Evolutionary conservation across 225 moss, liverwort and hornwort genomes (phyloP).

Genomic region (Neckera pumila): DNA sequence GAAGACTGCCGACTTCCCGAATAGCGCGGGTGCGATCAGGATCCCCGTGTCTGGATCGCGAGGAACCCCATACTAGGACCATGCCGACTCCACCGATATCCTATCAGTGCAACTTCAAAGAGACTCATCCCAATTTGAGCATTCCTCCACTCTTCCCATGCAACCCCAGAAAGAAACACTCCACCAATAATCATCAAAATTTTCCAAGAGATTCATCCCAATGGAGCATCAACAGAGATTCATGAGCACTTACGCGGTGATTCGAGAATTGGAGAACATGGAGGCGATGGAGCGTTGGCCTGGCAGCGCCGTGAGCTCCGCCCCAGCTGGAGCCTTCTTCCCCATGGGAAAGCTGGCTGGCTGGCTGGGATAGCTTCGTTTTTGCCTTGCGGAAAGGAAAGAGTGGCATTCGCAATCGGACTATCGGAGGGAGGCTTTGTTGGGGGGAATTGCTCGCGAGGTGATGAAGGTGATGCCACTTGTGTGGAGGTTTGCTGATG

Average conservation of each 20-base stretch:
- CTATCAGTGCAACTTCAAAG: background rate
- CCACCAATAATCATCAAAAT: too few relatives aligned
- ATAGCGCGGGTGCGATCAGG: too few relatives aligned
- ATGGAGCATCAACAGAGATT: background rate
- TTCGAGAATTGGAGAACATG: slow-evolving; percentile 19
- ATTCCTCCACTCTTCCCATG: background rate
- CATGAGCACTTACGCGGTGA: background rate
- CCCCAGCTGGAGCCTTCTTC: background rate
- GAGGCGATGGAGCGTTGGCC: slow-evolving; percentile 36
- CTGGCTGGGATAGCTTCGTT: background rate
- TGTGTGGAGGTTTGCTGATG: background rate
- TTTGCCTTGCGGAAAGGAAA: background rate
- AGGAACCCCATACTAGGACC: too few relatives aligned
- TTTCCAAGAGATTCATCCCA: too few relatives aligned
- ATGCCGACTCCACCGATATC: too few relatives aligned
- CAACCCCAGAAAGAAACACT: background rate
- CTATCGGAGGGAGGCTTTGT: background rate
- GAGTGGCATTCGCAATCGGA: background rate
- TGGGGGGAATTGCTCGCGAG: background rate
- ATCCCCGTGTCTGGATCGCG: too few relatives aligned
- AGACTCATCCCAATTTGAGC: background rate
- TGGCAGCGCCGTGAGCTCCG: background rate
- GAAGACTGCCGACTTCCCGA: too few relatives aligned
- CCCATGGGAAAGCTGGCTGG: background rate
- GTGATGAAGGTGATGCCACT: background rate